phyloP scores from a whole-genome alignment of 371 early-diverging fungal species.

The Dichotomocladium elegans region DNA sequence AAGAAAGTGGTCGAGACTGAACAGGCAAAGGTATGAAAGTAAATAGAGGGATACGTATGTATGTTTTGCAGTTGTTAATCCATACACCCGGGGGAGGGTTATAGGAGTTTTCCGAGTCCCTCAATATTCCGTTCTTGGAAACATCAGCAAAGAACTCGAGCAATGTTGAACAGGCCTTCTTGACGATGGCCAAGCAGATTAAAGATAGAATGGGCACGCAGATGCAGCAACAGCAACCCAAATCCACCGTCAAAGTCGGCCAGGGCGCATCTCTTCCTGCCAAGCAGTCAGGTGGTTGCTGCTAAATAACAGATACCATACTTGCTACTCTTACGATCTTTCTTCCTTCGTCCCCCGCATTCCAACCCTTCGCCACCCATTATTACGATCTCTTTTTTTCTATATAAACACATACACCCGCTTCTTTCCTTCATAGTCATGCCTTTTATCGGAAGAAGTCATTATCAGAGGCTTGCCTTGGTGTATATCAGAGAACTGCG shows the following conservation, averaged over 20 bases:
- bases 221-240: slow-evolving; percentile 32
- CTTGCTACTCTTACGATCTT: slow-evolving; percentile 1
- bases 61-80: not conserved
- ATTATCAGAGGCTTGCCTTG: no score
- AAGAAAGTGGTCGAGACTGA: slow-evolving; percentile 79
- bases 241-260: slow-evolving; percentile 41
- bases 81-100: not conserved
- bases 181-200: slow-evolving; percentile 90
- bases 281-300: slow-evolving; percentile 44
- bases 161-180: slow-evolving; percentile 95
- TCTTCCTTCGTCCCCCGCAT: slow-evolving; percentile 3
- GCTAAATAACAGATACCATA: slow-evolving; percentile 19
- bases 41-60: not conserved
- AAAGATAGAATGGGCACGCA: slow-evolving; percentile 61
- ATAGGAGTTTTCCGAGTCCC: slow-evolving; percentile 81
- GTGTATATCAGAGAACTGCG: no score
- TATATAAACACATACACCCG: slow-evolving; percentile 2
- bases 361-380: not conserved
- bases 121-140: slow-evolving; percentile 89
- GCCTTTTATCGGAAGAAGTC: no score
- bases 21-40: slow-evolving; percentile 56
- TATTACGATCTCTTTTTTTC: not conserved
- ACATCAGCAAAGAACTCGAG: slow-evolving; percentile 92
- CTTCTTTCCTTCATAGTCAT: not conserved
- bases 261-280: slow-evolving; percentile 43